Evolutionary conservation across 106 monocot genomes (phyloP), one percentile per base, ranked within the genome.

Genomic region (Gastrodia elata): DNA sequence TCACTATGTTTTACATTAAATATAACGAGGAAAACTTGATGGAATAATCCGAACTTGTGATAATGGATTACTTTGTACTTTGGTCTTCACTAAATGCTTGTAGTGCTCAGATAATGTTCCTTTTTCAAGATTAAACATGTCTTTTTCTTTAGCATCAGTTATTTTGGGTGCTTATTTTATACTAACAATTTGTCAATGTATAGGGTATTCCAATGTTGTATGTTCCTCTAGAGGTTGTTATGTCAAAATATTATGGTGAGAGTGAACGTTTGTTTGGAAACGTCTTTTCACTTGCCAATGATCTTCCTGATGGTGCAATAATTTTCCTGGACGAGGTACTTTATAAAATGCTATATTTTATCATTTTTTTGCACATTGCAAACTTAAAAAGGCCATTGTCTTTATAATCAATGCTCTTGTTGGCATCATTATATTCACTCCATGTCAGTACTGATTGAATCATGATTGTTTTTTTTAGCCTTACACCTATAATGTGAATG

Each of bases 241-340:
- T 98, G 88, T 98, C 97, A 64, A 98, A 98, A 73, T 98, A 88
- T 81, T 98, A 98, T 82, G 97, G 97, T 73, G 90, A 98, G 86
- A 98, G 97, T 74, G 97, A 98, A 64, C 77, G 88, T 3, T 71
- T 93, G n/a, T 64, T 98, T 18, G 93, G 93, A 28, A 83, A 82
- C 77, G 97, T 98, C 20, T 98, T 98, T 74, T 84, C 88, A 65
- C 86, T 93, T 76, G 97, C 97, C 39, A 90, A 98, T 82, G 93
- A 98, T 36, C 74, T 98, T 22, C 84, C 97, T 48, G 61, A 83
- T 84, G 97, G 97, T 64, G 93, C 93, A 11, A 90, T 98, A 73
- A 80, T 98, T 61, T 98, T 98, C 22, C 68, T 98, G 30, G 97
- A 98, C 65, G 97, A 98, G 93, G 91, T 93, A 84, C 11, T 20